Conservation (phyloP, 306 rosid species). For the Sechiopsis laciniata region DNA sequence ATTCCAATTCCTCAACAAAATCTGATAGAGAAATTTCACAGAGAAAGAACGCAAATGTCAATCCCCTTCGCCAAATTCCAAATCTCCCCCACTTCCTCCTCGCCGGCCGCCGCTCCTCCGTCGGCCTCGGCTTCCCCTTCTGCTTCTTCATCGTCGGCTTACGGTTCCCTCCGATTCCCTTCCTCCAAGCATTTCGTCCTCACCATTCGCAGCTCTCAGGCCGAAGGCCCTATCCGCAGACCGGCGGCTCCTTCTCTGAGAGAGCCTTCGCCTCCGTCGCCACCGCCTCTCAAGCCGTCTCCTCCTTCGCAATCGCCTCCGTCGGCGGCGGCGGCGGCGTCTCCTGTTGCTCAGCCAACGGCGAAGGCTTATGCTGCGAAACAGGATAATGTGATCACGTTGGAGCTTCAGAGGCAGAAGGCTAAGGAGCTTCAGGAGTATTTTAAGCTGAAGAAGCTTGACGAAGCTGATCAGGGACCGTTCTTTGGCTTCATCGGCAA, state of each 20-base stretch:
- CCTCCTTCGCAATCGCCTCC: slow-evolving; percentile 50
- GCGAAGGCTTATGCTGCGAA: slow-evolving; percentile 27
- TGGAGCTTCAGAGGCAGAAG: slow-evolving; percentile 93
- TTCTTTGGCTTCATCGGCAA: slow-evolving; percentile 77
- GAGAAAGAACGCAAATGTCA: slow-evolving; percentile 39
- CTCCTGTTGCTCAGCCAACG: slow-evolving; percentile 56
- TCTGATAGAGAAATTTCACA: not conserved
- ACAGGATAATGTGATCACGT: slow-evolving; percentile 48
- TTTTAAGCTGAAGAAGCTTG: slow-evolving; percentile 86
- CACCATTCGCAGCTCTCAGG: slow-evolving; percentile 58
- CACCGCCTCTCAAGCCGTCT: slow-evolving; percentile 37
- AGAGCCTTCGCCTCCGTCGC: slow-evolving; percentile 48
- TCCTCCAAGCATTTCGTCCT: slow-evolving; percentile 33
- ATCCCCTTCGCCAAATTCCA: slow-evolving; percentile 52
- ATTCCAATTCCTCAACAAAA: not conserved
- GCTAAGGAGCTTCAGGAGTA: slow-evolving; percentile 96
- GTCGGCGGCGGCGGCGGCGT: slow-evolving; percentile 58
- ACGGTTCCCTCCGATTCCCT: slow-evolving; percentile 26
- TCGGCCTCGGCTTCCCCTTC: slow-evolving; percentile 26
- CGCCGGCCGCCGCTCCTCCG: slow-evolving; percentile 41
- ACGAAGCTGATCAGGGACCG: slow-evolving; percentile 68
- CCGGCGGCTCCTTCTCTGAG: slow-evolving; percentile 69
- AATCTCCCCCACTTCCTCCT: slow-evolving; percentile 40
- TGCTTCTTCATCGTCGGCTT: slow-evolving; percentile 37
- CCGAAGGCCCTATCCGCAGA: slow-evolving; percentile 91